These are phyloP conservation scores for Parathielavia hyrcaniae DNA, from an alignment of 495 filamentous ascomycete genomes.

Conservation along the genomic window DNA sequence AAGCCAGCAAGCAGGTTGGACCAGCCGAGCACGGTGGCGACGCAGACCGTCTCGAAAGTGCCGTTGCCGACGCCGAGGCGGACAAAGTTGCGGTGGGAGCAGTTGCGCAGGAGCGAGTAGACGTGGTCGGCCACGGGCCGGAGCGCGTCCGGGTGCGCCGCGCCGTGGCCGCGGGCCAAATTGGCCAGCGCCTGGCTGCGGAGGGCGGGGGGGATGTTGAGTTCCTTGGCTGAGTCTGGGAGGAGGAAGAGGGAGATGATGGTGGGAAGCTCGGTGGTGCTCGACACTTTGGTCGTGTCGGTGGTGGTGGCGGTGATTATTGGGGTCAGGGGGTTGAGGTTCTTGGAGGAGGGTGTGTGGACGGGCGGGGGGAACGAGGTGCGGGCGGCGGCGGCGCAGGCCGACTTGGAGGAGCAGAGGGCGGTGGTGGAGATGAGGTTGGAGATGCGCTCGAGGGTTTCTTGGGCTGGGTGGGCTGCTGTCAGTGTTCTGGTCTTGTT, in stretches of 20 bases:
- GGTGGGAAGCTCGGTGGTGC: conserved; percentile 29
- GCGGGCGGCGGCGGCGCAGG: conserved; percentile 11
- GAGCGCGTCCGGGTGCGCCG: conserved; percentile 29
- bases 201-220: conserved; percentile 38
- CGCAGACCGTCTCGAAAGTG: conserved; percentile 41
- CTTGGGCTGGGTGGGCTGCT: conserved; percentile 18
- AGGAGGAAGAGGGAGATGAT: conserved; percentile 36
- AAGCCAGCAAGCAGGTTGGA: conserved; percentile 31
- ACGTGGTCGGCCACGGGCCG: conserved; percentile 38
- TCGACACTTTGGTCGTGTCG: not conserved
- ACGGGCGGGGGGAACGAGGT: conserved; percentile 8
- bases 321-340: not conserved
- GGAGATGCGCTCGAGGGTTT: conserved; percentile 34
- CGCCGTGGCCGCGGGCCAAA: conserved; percentile 15
- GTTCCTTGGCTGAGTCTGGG: conserved; percentile 36
- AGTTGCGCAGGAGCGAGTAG: conserved; percentile 43
- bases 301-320: conserved; percentile 12
- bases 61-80: conserved; percentile 42
- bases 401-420: conserved; percentile 26
- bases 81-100: conserved; percentile 48
- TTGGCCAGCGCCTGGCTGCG: conserved; percentile 28
- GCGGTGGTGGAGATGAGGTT: conserved; percentile 31
- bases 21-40: conserved; percentile 37
- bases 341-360: conserved; percentile 1
- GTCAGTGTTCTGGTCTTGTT: not conserved